Base-by-base conservation (phyloP, 164 flowering plant species). In the Tetracentron sinense region DNA sequence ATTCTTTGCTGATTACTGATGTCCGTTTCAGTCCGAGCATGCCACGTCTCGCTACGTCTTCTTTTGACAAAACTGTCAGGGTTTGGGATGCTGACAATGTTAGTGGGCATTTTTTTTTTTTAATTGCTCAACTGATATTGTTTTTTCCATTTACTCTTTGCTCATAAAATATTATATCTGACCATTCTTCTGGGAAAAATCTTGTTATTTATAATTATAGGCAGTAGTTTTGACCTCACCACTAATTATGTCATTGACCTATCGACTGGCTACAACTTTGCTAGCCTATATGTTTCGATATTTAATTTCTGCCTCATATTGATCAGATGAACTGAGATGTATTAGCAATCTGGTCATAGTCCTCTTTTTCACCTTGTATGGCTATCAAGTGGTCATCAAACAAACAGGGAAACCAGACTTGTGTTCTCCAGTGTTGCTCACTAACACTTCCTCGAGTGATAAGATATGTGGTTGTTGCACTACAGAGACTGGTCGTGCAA, bases 1-100 rank as follows among this genome's bases (percentile, higher is more conserved):
- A 90, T 74, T 56, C 79, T 48, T 71, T 53, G 46, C 52, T 71
- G 74, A 84, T 90, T 55, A 90, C 94, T 48, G 94, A 90, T 79
- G 86, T 88, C 49, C 92, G 92, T 33, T 90, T 90, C 71, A 82
- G 92, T 74, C 87, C 92, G 60, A 82, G 81, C 74, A 70, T 79
- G 75, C 73, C 89, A 25, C 76, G 89, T 20, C 77, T 90, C 50
- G 97, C 94, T 35, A 87, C 97, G 55, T 88, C 94, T 27, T 90
- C 97, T 31, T 81, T 74, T 69, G 97, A 90, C 72, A 75, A 73
- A 74, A 84, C 92, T 64, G 94, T 90, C 77, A 69, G 90, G 77
- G 86, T 90, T 35, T 90, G 97, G 97, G 88, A 86, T 72, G 83
- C 79, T 70, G 94, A 90, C 47, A 86, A 88, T 70, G 96, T 87